Conservation (phyloP, 1,284 basidiomycete genomes). For the Malassezia obtusa region DNA sequence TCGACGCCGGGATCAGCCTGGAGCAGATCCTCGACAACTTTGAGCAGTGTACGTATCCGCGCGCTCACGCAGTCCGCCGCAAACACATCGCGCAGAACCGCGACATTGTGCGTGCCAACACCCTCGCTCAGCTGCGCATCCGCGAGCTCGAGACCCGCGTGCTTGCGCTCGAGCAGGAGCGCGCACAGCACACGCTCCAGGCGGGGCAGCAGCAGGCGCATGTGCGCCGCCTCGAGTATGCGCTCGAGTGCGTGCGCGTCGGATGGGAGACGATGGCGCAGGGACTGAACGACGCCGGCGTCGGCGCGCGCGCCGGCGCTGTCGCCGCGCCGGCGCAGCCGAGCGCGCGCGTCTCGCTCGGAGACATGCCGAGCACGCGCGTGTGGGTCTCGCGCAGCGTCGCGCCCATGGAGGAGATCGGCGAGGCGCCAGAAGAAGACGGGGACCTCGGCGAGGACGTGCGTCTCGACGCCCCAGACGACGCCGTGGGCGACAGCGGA, state of each 20-base stretch:
- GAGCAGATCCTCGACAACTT: slow-evolving; percentile 42
- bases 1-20: slow-evolving; percentile 19
- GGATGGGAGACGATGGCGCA: slow-evolving; percentile 37
- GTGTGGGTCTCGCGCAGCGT: slow-evolving; percentile 17
- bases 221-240: slow-evolving; percentile 27
- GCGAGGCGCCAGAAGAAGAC: slow-evolving; percentile 18
- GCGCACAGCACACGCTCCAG: slow-evolving; percentile 20
- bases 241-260: slow-evolving; percentile 21
- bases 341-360: slow-evolving; percentile 12
- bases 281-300: slow-evolving; percentile 19
- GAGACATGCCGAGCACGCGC: slow-evolving; percentile 16
- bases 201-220: slow-evolving; percentile 20
- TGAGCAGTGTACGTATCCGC: slow-evolving; percentile 28
- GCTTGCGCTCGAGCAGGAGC: slow-evolving; percentile 30
- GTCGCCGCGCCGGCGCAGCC: neutral
- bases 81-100: slow-evolving; percentile 46
- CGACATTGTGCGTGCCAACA: slow-evolving; percentile 43
- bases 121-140: slow-evolving; percentile 30
- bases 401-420: slow-evolving; percentile 22
- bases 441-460: no score
- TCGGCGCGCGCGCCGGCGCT: neutral
- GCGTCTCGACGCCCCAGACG: neutral
- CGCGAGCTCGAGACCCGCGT: slow-evolving; percentile 40
- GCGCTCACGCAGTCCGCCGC: slow-evolving; percentile 24
- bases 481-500: no score